Conservation (phyloP, 116 monocot species). For the Zostera marina region DNA sequence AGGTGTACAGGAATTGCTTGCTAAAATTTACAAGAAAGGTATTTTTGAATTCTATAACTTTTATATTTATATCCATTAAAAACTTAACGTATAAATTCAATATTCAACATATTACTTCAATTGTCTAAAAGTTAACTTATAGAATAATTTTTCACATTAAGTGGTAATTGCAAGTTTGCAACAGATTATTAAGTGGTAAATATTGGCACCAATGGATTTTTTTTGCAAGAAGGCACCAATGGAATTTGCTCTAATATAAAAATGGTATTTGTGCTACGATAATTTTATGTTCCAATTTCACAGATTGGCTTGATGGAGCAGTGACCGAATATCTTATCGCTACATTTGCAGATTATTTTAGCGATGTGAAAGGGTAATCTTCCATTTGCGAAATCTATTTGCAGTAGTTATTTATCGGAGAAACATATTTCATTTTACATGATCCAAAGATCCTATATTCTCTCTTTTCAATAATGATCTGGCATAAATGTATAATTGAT, state of each 20-base stretch:
- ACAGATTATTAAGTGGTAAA: no score
- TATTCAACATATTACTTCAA: no score
- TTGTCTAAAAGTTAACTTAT: no score
- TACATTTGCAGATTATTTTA: slow-evolving; percentile 89
- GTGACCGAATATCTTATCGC: slow-evolving; percentile 98
- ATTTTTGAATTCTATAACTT: background rate
- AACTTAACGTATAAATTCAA: no score
- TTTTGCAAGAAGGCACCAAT: no score
- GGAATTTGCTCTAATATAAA: background rate
- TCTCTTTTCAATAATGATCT: background rate
- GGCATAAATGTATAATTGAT: background rate
- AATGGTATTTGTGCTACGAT: background rate
- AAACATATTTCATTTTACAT: background rate
- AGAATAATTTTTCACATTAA: no score
- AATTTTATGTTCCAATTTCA: background rate
- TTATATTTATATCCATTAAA: background rate
- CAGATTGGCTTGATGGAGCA: slow-evolving; percentile 94
- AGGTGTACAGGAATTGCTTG: slow-evolving; percentile 86
- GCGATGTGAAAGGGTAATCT: slow-evolving; percentile 80
- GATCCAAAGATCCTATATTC: background rate
- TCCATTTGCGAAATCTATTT: background rate
- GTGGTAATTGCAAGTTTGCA: no score
- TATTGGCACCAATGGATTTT: background rate
- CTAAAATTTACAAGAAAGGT: slow-evolving; percentile 94
- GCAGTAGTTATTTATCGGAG: background rate